Evolutionary conservation across 164 flowering plant species (phyloP).

Genomic region (Saururus chinensis): DNA sequence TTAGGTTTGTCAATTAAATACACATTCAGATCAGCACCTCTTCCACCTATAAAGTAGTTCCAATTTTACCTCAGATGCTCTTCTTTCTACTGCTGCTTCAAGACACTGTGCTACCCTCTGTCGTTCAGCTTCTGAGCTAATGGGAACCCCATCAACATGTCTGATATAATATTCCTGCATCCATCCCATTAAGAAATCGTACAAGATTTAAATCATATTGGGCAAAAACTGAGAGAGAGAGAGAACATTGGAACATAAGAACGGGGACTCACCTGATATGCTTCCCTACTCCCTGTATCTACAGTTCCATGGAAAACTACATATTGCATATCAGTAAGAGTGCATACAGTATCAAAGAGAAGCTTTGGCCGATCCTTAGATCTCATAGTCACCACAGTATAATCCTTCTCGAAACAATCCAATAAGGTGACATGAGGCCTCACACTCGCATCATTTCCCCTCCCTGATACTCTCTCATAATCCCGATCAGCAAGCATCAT

Average conservation of each 20-base stretch:
- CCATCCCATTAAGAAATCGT: not conserved
- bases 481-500: conserved; percentile 48
- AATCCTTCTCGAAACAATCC: conserved; percentile 29
- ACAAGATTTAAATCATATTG: not conserved
- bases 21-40: not conserved
- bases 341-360: conserved; percentile 35
- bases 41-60: conserved; percentile 2
- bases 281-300: conserved; percentile 23
- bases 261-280: conserved; percentile 29
- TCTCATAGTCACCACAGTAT: conserved; percentile 29
- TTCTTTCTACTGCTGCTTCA: conserved; percentile 41
- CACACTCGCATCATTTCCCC: conserved; percentile 1
- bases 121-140: conserved; percentile 43
- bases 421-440: conserved; percentile 23
- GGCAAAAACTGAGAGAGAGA: not conserved
- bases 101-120: conserved; percentile 38
- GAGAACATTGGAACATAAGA: no score
- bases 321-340: conserved; percentile 50
- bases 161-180: conserved; percentile 45
- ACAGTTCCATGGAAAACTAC: conserved; percentile 46
- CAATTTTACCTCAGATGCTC: conserved; percentile 31
- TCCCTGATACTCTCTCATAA: conserved; percentile 14
- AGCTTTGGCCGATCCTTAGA: conserved; percentile 39
- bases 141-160: conserved; percentile 42
- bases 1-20: not conserved